Conservation (phyloP, 2,329 filamentous ascomycete species). For the Chrysoporthe austroafricana region DNA sequence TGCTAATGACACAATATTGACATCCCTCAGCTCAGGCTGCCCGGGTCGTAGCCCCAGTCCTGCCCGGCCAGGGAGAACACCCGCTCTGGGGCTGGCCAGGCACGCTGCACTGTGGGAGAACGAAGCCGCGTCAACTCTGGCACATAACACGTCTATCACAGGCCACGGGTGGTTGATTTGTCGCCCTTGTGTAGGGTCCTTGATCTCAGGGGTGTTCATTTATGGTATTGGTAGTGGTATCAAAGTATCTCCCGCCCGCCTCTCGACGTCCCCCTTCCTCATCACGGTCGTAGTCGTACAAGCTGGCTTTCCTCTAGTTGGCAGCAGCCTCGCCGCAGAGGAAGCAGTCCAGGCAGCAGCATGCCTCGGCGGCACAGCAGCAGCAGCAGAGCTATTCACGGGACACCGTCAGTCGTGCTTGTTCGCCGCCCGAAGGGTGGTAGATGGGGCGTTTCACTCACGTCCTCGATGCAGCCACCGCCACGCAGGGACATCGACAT, state of each 20-base stretch:
- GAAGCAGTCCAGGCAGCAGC: slow-evolving; percentile 21
- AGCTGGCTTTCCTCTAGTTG: slow-evolving; percentile 3
- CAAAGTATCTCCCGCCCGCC: background rate
- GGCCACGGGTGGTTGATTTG: background rate
- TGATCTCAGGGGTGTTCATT: background rate
- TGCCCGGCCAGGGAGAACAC: no score
- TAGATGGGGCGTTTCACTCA: slow-evolving; percentile 3
- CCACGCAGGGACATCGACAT: slow-evolving; percentile 35
- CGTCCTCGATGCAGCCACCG: slow-evolving; percentile 32
- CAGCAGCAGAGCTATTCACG: slow-evolving; percentile 14
- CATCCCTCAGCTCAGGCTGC: background rate
- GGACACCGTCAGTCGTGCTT: background rate
- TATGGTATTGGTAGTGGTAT: slow-evolving; percentile 14
- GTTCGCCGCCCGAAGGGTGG: background rate
- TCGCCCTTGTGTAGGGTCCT: background rate
- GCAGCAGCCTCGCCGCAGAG: slow-evolving; percentile 20
- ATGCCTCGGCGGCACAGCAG: slow-evolving; percentile 17
- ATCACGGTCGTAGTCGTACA: slow-evolving; percentile 11
- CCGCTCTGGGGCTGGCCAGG: background rate
- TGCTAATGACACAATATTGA: background rate
- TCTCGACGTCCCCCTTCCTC: background rate
- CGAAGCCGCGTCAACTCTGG: background rate
- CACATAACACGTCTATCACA: no score
- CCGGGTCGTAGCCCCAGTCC: background rate
- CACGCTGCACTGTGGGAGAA: background rate